phyloP scores from a whole-genome alignment of 2,329 filamentous ascomycete genomes.

The Sporothrix pallida region DNA sequence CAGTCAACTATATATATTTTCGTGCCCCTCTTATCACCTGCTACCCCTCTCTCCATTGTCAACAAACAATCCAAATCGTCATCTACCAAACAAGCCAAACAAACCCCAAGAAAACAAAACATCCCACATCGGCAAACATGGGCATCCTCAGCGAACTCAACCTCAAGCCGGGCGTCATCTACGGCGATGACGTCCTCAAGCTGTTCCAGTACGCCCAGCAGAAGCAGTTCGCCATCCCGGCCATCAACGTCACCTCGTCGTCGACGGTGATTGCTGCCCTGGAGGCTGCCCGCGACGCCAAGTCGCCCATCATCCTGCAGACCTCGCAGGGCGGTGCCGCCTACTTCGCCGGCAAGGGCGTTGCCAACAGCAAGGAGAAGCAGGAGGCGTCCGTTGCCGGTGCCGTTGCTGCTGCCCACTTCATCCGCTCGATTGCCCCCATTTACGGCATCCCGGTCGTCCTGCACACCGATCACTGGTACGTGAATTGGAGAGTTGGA shows the following conservation, averaged over 20 bases:
- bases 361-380: constrained; percentile 81
- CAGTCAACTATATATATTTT: constrained; percentile 30
- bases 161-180: constrained; percentile 61
- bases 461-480: constrained; percentile 86
- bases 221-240: constrained; percentile 86
- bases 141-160: constrained; percentile 51
- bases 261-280: constrained; percentile 67
- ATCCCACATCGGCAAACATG: constrained; percentile 39
- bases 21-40: constrained; percentile 33
- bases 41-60: constrained; percentile 31
- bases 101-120: not conserved
- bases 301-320: constrained; percentile 92
- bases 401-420: constrained; percentile 87
- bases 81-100: not conserved
- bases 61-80: constrained; percentile 23
- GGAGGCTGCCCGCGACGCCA: constrained; percentile 91
- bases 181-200: constrained; percentile 59
- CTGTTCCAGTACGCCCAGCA: constrained; percentile 92
- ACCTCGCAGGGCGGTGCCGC: constrained; percentile 91
- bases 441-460: constrained; percentile 88
- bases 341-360: constrained; percentile 90
- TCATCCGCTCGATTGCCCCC: constrained; percentile 86
- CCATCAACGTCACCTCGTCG: constrained; percentile 92
- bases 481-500: not conserved
- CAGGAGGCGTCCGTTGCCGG: constrained; percentile 90